phyloP scores from a whole-genome alignment of 257 asterid species.

The Phtheirospermum japonicum region DNA sequence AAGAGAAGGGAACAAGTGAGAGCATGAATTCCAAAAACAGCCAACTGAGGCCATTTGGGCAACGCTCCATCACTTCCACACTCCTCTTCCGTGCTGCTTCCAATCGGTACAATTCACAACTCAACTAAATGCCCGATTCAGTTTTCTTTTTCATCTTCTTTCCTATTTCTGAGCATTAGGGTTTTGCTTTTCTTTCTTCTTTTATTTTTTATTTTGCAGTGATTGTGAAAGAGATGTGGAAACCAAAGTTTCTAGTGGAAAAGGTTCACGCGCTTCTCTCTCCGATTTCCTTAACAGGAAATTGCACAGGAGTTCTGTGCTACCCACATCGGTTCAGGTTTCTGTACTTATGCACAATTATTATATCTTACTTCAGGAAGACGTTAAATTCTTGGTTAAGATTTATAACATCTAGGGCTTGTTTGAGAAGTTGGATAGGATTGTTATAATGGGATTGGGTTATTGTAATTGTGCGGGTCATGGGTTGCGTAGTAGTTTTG shows the following conservation, averaged over 20 bases:
- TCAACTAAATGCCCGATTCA: too few relatives aligned
- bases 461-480: too few relatives aligned
- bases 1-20: too few relatives aligned
- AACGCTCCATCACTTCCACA: slow-evolving; percentile 63
- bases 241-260: slow-evolving; percentile 32
- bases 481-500: too few relatives aligned
- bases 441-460: too few relatives aligned
- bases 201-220: too few relatives aligned
- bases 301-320: slow-evolving; percentile 53
- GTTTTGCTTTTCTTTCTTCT: too few relatives aligned
- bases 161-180: neutral
- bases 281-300: slow-evolving; percentile 66
- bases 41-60: slow-evolving; percentile 53
- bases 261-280: slow-evolving; percentile 47
- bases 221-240: slow-evolving; percentile 31
- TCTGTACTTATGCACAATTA: neutral
- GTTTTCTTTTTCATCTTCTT: neutral
- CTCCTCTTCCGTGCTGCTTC: slow-evolving; percentile 49
- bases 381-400: neutral
- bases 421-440: neutral
- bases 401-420: neutral
- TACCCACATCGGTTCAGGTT: slow-evolving; percentile 52
- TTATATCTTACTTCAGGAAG: neutral
- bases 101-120: too few relatives aligned
- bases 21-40: slow-evolving; percentile 37